Base-by-base conservation (phyloP, 345 rosid genomes). In the Angophora floribunda region DNA sequence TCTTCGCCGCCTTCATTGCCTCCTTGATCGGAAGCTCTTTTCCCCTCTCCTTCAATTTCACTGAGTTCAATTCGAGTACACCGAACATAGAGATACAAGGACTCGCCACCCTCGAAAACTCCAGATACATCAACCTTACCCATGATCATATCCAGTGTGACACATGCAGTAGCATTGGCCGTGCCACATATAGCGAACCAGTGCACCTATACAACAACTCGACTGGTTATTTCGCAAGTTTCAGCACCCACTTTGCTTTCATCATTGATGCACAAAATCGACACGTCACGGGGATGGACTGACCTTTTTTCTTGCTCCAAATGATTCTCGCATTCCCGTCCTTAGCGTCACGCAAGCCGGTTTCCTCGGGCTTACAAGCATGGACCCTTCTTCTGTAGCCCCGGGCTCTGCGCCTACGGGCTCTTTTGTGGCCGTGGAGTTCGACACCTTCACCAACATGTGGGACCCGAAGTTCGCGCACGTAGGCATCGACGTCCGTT, bases 371-470 rank as follows among this genome's bases (percentile, higher is more conserved):
- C 84, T 88, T 53, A 79, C 87, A 16, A 50, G 63, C 55, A 15
- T 13, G 13, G 52, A 51, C 52, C 52, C 52, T 14, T 51, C 52
- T 51, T 30, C 85, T 26, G 63, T 24, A 11, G 87, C 85, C 51
- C 51, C 89, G 12, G 52, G 82, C 28, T 12, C 52, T 51, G 14
- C 19, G 8, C 87, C 87, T 15, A 51, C 17, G 52, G 61, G 61
- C 3, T 21, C 28, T 16, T 87, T 89, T 79, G 82, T 91, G 26
- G 92, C 90, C 3, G 67, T 91, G 52, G 92, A 90, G 51, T 89
- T 91, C 11, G 88, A 91, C 85, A 85, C 86, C 26, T 89, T 51
- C n/a, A 49, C 28, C 1, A 9, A 86, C 3, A 24, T 2, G 9
- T 32, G 32, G 80, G 85, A 70, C 50, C 65, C 45, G 0, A 0